phyloP scores from a whole-genome alignment of 2,329 filamentous ascomycete species.

The Cyphellophora europaea region DNA sequence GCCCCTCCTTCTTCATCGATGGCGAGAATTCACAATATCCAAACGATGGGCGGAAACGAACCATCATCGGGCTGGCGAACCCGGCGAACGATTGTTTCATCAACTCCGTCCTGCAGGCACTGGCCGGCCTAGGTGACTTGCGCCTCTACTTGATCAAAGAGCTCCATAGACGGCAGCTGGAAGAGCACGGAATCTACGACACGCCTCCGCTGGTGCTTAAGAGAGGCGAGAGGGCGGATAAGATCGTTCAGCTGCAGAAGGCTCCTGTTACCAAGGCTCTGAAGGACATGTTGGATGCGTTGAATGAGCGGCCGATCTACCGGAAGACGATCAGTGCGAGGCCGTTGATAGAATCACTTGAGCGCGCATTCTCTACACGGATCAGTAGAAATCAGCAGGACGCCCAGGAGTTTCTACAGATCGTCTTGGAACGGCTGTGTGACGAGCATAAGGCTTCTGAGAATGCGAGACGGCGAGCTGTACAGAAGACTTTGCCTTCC shows the following conservation, averaged over 20 bases:
- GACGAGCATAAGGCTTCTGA: slow-evolving; percentile 88
- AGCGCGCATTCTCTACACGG: slow-evolving; percentile 76
- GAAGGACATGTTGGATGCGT: slow-evolving; percentile 82
- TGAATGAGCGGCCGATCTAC: slow-evolving; percentile 90
- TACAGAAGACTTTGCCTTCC: slow-evolving; percentile 9
- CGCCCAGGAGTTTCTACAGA: slow-evolving; percentile 92
- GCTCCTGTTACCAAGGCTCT: slow-evolving; percentile 77
- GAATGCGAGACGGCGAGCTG: slow-evolving; percentile 50
- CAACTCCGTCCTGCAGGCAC: slow-evolving; percentile 88
- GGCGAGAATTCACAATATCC: slow-evolving; percentile 55
- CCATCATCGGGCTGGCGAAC: slow-evolving; percentile 80
- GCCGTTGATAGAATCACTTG: slow-evolving; percentile 74
- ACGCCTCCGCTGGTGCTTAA: slow-evolving; percentile 37
- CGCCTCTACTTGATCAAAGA: slow-evolving; percentile 88
- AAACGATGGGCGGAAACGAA: slow-evolving; percentile 59
- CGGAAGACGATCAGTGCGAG: slow-evolving; percentile 86
- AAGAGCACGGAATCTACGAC: slow-evolving; percentile 67
- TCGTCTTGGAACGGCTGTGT: slow-evolving; percentile 81
- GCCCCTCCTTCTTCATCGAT: slow-evolving; percentile 93
- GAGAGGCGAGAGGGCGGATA: slow-evolving; percentile 34
- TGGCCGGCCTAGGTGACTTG: slow-evolving; percentile 82
- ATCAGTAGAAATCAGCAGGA: slow-evolving; percentile 95
- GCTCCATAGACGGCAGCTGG: slow-evolving; percentile 71
- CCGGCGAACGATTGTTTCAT: slow-evolving; percentile 95
- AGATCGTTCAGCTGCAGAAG: slow-evolving; percentile 56